Evolutionary conservation across 305 asterid species (phyloP), one percentile per base, ranked within the genome.

Genomic region (Solanum hybrid): DNA sequence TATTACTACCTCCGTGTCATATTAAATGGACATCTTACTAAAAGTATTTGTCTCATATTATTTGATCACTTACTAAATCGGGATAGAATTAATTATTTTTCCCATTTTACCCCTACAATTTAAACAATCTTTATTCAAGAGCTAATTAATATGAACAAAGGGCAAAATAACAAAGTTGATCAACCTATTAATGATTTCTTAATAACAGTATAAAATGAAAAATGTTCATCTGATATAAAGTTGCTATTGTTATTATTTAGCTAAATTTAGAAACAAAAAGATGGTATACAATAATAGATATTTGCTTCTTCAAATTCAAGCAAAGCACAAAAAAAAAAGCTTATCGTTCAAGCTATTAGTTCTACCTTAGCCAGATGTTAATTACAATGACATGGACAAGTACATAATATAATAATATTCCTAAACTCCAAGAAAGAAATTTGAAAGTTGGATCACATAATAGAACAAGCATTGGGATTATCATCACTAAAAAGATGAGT

Each of bases 391-490:
- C 22, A 51, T 51, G 1, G 28, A 83, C 28, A 83, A 42, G 18
- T 42, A 83, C 28, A 83, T 31, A 51, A 51, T 51, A 37, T 36
- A 57, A 9, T 20, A 35, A 20, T 20, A 46, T 46, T 83, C 87
- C 87, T 28, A 16, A 51, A 28, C 71, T 51, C 31, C 88, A 84
- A 69, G 74, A 28, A 35, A 26, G 35, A 80, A 64, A 39, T 35
- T 33, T 57, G 83, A 73, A 42, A 16, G 20, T 35, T 97, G 16
- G 10, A 71, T 71, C 93, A 97, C 99, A 97, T 97, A 29, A 95
- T 89, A 89, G 97, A 96, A 89, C 99, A 97, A 86, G 98, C 98
- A 90, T 96, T 93, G 18, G 98, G 97, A 92, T 97, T 97, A 77
- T 96, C 99, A 80, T 97, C 99, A 86, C 98, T 97, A 89, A 97